Evolutionary conservation across 2,329 filamentous ascomycete genomes (phyloP).

Genomic region (Plenodomus biglobosus): DNA sequence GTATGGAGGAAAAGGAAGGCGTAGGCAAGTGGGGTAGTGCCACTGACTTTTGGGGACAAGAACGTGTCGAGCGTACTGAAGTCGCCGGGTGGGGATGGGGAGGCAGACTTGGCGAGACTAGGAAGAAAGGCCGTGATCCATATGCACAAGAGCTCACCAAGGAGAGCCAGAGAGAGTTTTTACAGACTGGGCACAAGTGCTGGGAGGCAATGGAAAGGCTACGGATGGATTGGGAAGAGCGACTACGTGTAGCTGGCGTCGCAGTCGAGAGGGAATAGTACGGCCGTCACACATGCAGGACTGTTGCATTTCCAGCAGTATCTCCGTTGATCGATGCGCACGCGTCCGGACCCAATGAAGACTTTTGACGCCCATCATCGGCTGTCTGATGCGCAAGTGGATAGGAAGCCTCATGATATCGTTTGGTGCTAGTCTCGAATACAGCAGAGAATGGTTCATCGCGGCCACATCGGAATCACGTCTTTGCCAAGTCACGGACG

Average conservation of each 20-base stretch:
- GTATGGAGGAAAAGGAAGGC: conserved; percentile 52
- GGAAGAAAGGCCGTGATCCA: conserved; percentile 58
- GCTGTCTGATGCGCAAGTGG: not conserved
- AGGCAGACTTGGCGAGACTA: conserved; percentile 56
- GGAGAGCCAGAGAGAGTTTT: conserved; percentile 63
- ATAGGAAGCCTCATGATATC: not conserved
- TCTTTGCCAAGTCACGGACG: not conserved
- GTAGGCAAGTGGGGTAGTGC: conserved; percentile 83
- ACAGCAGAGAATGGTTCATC: not conserved
- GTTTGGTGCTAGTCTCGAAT: not conserved
- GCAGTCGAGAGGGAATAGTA: conserved; percentile 37
- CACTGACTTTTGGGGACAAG: conserved; percentile 60
- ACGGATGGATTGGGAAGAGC: conserved; percentile 62
- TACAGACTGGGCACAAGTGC: conserved; percentile 60
- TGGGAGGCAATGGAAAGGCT: conserved; percentile 75
- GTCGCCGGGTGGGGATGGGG: conserved; percentile 80
- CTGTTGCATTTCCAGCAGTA: not conserved
- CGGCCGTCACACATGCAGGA: not conserved
- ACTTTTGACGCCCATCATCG: not conserved
- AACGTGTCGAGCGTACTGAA: conserved; percentile 73
- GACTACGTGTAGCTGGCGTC: conserved; percentile 42
- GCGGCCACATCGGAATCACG: not conserved
- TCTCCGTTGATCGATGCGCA: not conserved
- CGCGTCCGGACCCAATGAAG: not conserved
- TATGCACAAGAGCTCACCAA: conserved; percentile 61